Base-by-base conservation (phyloP, 2,329 filamentous ascomycete genomes). In the Thelonectria blattea region DNA sequence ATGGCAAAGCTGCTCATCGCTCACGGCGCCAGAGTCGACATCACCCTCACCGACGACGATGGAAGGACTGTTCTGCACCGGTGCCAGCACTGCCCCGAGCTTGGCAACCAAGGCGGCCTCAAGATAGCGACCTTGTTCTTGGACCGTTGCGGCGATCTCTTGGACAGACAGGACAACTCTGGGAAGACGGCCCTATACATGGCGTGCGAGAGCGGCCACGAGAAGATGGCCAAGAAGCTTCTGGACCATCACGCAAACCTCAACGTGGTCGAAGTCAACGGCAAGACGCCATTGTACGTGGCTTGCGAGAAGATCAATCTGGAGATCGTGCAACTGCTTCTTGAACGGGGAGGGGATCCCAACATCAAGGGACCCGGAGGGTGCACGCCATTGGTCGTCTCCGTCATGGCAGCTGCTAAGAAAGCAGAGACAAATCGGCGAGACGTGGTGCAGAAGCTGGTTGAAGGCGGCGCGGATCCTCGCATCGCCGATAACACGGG, bases 101-200 rank as follows among this genome's bases (percentile, higher is more conserved):
- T 55, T 20, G 52, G 43, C 43, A 55, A 48, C 11, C 43, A 48
- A 30, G 56, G 56, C 3, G 56, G 56, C 15, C n/a, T 58, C 17
- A 39, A 48, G 43, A 18, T 53, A 11, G 56, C 49, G 2, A 34
- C 32, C 11, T 18, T 58, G 20, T 42, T 53, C 14, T n/a, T 58
- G n/a, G 49, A 53, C 14, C 30, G 18, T 2, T 10, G 34, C 20
- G 18, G 32, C 3, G 41, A 51, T 37, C 15, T 58, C 5, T 18
- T 58, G 41, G 49, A 58, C 34, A 17, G 14, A 5, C 11, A 48
- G 30, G 56, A 58, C 18, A 42, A 53, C 1, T 58, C 56, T 42
- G 56, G 56, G 6, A 58, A 58, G 43, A 58, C 56, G 2, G 56
- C 56, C 1, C 37, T 58, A n/a, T 53, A 52, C 24, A 52, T 58